These are phyloP conservation scores for Tolypocladium nubicola DNA, from an alignment of 2,329 filamentous ascomycete genomes.

Conservation along the genomic window DNA sequence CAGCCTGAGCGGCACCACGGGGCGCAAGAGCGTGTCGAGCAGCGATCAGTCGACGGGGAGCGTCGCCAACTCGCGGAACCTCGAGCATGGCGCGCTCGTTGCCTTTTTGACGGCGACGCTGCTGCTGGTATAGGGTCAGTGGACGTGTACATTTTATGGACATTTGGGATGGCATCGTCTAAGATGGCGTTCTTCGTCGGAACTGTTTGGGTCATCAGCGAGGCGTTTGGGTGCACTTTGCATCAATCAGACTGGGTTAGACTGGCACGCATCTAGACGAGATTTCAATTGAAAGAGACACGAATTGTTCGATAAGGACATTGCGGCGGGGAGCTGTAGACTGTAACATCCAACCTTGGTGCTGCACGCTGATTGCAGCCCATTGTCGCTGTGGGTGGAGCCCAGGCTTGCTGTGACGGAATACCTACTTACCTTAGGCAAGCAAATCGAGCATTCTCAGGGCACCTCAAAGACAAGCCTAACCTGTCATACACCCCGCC, in stretches of 20 bases:
- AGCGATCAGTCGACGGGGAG: constrained; percentile 7
- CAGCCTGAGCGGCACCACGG: constrained; percentile 29
- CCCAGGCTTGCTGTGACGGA: no score
- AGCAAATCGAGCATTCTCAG: not conserved
- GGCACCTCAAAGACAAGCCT: not conserved
- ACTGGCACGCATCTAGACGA: not conserved
- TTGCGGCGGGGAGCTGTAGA: no score
- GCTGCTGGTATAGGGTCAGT: constrained; percentile 18
- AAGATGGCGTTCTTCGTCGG: not conserved
- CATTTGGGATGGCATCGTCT: not conserved
- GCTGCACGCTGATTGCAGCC: no score
- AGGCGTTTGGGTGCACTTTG: not conserved
- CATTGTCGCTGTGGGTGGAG: no score
- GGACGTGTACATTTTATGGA: not conserved
- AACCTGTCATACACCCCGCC: not conserved
- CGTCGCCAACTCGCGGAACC: constrained; percentile 5
- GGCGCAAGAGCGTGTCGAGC: constrained; percentile 16
- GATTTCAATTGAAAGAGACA: not conserved
- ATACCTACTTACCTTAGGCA: no score
- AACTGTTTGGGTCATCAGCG: not conserved
- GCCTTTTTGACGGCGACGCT: constrained; percentile 31
- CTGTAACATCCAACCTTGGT: no score
- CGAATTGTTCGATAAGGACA: not conserved
- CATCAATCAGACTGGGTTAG: not conserved
- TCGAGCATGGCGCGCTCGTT: constrained; percentile 28